Base-by-base conservation (phyloP, 139 green algal genomes). In the Volvox reticuliferus region DNA sequence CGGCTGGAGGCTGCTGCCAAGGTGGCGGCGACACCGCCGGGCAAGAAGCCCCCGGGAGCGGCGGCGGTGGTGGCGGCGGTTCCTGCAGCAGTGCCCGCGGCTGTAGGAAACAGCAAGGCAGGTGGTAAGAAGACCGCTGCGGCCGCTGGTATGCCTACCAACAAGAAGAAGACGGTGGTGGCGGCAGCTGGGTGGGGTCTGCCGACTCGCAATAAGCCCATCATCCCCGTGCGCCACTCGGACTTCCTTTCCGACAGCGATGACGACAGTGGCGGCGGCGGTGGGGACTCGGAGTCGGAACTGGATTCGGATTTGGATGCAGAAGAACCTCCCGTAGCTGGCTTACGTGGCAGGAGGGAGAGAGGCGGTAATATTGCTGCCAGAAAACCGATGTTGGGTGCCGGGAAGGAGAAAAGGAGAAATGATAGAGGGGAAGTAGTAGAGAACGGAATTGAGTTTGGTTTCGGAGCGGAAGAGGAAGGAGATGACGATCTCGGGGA, bases 201-300 rank as follows among this genome's bases (percentile, higher is more conserved):
- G 62, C 87, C 87, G 5, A 50, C 35, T 16, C 76, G 87, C 12
- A 86, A 91, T 32, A 91, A 79, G n/a, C 89, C 89, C 22, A 89
- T 94, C 32, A 82, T 93, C 6, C 80, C 89, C 3, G 79, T 91
- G 6, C 88, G 85, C 19, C 86, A 83, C 30, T 55, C 44, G 71
- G 86, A 90, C 30, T 90, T 90, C 30, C 71, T 90, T 30, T 76
- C 50, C 55, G 82, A 89, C 36, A 50, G 44, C 69, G 91, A 94
- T 19, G 89, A 73, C 55, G 71, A 55, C 21, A n/a, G 63, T 22
- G 76, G 32, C 63, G 61, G 55, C 26, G 79, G 50, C 50, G 79
- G 78, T 22, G 36, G 36, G 20, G 17, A 65, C 0, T 17, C 16
- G 22, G 44, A 73, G 0, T 69, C 75, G 1, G 30, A 26, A 26